Evolutionary conservation across 768 basidiomycete genomes (phyloP).

Genomic region (Neoboletus magnificus): DNA sequence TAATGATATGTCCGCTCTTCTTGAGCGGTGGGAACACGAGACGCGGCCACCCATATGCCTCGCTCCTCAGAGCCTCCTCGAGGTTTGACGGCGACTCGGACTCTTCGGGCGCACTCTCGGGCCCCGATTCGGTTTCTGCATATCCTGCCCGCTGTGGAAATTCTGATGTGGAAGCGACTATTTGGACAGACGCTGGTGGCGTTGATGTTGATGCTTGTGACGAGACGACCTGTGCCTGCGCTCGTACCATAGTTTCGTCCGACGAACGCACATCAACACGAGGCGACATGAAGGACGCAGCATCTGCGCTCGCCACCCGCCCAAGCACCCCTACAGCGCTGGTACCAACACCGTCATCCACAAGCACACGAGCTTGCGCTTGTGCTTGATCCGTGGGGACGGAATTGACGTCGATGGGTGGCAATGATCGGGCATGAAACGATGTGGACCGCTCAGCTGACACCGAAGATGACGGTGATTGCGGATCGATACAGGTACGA

Average conservation of each 20-base stretch:
- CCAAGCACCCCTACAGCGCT: conserved; percentile 12
- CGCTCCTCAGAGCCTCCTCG: conserved; percentile 55
- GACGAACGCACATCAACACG: conserved; percentile 22
- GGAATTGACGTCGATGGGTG: conserved; percentile 16
- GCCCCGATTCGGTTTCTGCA: background rate
- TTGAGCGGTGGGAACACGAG: conserved; percentile 92
- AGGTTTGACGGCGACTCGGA: conserved; percentile 35
- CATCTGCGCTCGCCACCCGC: conserved; percentile 17
- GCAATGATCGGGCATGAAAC: conserved; percentile 12
- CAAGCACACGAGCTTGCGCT: conserved; percentile 14
- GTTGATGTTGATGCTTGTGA: conserved; percentile 9
- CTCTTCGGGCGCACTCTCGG: conserved; percentile 4
- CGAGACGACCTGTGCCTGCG: conserved; percentile 11
- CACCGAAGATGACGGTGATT: conserved; percentile 24
- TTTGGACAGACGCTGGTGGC: conserved; percentile 11
- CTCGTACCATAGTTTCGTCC: conserved; percentile 8
- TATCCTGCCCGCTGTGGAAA: background rate
- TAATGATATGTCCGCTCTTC: conserved; percentile 83
- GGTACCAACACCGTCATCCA: conserved; percentile 17
- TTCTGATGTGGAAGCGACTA: conserved; percentile 8
- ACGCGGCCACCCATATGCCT: conserved; percentile 88
- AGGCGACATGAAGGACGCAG: conserved; percentile 21
- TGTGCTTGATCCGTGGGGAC: conserved; percentile 22
- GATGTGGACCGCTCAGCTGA: conserved; percentile 7
- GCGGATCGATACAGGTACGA: conserved; percentile 17